Evolutionary conservation across 768 basidiomycete genomes (phyloP).

Genomic region (Galerina sulciceps): DNA sequence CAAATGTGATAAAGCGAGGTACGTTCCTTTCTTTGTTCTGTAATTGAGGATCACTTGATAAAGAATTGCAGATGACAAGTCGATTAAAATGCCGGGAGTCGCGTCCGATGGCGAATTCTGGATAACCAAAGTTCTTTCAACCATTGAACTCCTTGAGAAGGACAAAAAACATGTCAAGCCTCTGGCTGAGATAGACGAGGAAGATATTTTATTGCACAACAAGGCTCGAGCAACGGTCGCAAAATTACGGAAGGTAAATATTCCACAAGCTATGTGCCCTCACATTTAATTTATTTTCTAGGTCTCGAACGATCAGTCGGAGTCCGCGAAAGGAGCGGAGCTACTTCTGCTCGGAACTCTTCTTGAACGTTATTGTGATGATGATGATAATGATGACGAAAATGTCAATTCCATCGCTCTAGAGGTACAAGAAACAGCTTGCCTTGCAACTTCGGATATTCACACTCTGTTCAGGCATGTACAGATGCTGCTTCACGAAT

Average conservation of each 20-base stretch:
- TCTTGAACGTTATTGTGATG: conserved; percentile 73
- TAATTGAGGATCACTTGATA: neutral
- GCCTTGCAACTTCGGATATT: conserved; percentile 2
- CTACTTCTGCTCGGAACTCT: conserved; percentile 73
- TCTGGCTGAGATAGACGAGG: conserved; percentile 57
- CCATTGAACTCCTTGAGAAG: conserved; percentile 58
- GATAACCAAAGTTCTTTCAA: conserved; percentile 67
- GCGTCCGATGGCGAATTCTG: conserved; percentile 81
- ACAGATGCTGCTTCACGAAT: conserved; percentile 62
- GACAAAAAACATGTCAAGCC: conserved; percentile 70
- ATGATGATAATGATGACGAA: conserved; percentile 58
- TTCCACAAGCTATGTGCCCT: neutral
- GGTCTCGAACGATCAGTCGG: conserved; percentile 37
- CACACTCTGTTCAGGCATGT: conserved; percentile 49
- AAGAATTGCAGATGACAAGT: conserved; percentile 44
- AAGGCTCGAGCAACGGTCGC: conserved; percentile 46
- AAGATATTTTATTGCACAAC: conserved; percentile 48
- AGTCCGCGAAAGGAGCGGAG: conserved; percentile 69
- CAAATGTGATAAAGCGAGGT: conserved; percentile 57
- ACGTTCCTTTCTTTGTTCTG: conserved; percentile 10
- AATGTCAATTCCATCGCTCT: conserved; percentile 53
- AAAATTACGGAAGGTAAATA: conserved; percentile 48
- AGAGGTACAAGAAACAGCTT: conserved; percentile 50
- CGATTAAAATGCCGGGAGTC: conserved; percentile 58
- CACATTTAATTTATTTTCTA: conserved; percentile 4